phyloP scores from a whole-genome alignment of 106 monocot genomes.

The Alisma plantagoaquatica region DNA sequence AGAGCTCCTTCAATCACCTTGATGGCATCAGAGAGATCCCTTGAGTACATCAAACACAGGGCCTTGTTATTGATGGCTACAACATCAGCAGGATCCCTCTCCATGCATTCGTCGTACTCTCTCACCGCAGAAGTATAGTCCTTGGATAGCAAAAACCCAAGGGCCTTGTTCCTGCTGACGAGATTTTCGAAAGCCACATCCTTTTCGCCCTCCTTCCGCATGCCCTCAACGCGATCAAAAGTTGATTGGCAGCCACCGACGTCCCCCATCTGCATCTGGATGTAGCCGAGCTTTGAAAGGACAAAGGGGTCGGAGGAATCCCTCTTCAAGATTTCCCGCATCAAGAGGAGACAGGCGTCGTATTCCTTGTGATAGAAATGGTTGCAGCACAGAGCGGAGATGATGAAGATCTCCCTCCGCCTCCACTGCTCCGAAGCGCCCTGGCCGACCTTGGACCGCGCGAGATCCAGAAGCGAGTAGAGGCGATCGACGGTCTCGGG shows the following conservation, averaged over 20 bases:
- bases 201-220: constrained; percentile 5
- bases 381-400: constrained; percentile 33
- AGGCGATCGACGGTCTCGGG: constrained; percentile 61
- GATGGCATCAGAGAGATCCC: constrained; percentile 84
- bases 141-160: constrained; percentile 51
- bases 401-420: constrained; percentile 48
- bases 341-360: constrained; percentile 55
- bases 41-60: constrained; percentile 79
- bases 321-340: constrained; percentile 32
- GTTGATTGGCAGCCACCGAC: constrained; percentile 42
- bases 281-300: constrained; percentile 57
- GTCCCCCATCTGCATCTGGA: constrained; percentile 93
- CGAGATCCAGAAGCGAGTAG: constrained; percentile 58
- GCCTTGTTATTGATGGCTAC: constrained; percentile 93
- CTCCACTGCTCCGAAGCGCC: constrained; percentile 20
- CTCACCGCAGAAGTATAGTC: constrained; percentile 75
- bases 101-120: constrained; percentile 89
- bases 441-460: constrained; percentile 10
- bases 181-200: constrained; percentile 37
- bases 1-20: constrained; percentile 86
- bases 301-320: constrained; percentile 49
- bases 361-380: constrained; percentile 80
- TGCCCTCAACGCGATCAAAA: constrained; percentile 44
- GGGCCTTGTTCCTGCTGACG: constrained; percentile 51
- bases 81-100: constrained; percentile 61